Percentiles rank a stretch among this genome's conserved stretches.
Evolutionary conservation across 2,329 filamentous ascomycete species (phyloP).

Genomic region (Coleophoma crateriformis): DNA sequence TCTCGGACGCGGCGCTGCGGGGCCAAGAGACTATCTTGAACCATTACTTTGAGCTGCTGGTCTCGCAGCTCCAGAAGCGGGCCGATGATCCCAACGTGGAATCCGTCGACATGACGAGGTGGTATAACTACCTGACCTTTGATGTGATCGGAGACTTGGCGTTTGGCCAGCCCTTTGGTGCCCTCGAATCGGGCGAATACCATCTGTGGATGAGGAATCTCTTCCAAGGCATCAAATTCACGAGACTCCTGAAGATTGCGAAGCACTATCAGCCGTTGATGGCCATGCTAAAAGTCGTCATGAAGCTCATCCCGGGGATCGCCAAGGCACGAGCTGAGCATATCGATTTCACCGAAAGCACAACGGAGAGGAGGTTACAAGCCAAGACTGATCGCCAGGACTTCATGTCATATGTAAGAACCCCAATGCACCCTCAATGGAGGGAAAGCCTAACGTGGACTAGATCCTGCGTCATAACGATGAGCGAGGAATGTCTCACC

Average conservation of each 20-base stretch:
- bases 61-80: neutral
- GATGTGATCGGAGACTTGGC: neutral
- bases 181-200: constrained; percentile 19
- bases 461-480: neutral
- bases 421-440: neutral
- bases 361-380: neutral
- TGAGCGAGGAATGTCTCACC: neutral
- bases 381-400: neutral
- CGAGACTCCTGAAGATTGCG: neutral
- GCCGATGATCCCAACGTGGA: neutral
- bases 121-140: constrained; percentile 22
- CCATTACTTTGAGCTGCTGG: constrained; percentile 9
- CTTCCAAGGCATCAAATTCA: neutral
- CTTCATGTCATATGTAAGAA: neutral
- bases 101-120: constrained; percentile 20
- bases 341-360: neutral
- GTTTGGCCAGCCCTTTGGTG: constrained; percentile 25
- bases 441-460: neutral
- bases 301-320: neutral
- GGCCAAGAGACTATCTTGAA: constrained; percentile 22
- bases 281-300: neutral
- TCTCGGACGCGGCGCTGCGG: constrained; percentile 20
- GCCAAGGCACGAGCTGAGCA: neutral
- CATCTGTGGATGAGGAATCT: constrained; percentile 13
- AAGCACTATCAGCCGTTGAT: neutral